Evolutionary conservation across 1,284 basidiomycete genomes (phyloP), one percentile per base, ranked within the genome.

Genomic region (Chiua sp.): DNA sequence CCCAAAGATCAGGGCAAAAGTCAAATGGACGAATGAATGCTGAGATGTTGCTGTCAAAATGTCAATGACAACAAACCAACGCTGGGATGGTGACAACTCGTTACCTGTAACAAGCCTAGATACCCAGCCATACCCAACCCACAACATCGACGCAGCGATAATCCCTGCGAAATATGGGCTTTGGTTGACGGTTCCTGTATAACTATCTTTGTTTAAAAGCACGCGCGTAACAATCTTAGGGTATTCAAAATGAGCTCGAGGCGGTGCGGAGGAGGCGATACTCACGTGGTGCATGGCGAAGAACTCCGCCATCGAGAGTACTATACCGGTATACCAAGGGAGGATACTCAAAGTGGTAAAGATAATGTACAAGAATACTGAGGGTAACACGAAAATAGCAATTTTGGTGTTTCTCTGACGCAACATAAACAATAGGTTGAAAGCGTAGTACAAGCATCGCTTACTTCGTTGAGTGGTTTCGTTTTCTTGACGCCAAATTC

Each of bases 101-200:
- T 59, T 71, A 93, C 91, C 84, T 72, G 84, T 80, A 7, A 94
- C 78, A 18, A 95, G 83, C 46, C 88, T 81, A 5, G 90, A 89
- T 10, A 87, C 76, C 95, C 95, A 98, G 54, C 85, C 86, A 66
- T 87, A 96, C 0, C 84, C 81, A 2, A 98, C 93, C 93, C 95
- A 97, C 37, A 94, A 75, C 70, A 98, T 85, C 18, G 92, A 94
- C 1, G 82, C 93, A 52, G 82, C 84, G 63, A 99, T 97, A 64
- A 99, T 94, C 15, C 93, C 91, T 2, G 93, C 85, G 70, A 98
- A 97, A 78, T 98, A 98, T 2, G 95, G 96, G 63, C 89, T 91
- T 64, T 86, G 82, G 54, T 83, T 88, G 47, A 93, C 87, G 55
- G 86, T 90, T 60, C 92, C 91, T 18, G 88, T 91, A 68, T 93